Evolutionary conservation across 441 rosid species (phyloP), one percentile per base, ranked within the genome.

Genomic region (Populus hybrid): DNA sequence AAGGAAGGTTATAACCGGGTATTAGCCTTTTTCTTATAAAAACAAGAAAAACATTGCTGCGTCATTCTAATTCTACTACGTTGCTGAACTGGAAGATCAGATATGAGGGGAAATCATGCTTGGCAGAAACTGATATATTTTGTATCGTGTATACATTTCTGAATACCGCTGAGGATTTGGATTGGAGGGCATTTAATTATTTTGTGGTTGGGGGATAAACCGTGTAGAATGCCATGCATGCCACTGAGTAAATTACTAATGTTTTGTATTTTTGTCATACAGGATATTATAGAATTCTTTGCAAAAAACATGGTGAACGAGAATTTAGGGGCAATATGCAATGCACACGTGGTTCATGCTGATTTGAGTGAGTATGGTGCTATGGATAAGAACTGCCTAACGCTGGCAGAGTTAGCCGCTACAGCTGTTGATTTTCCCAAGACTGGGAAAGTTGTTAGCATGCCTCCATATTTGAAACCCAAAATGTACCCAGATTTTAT

Each of bases 381-480:
- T 74, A 72, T 81, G 79, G 94, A 92, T 70, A 88, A 89, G 77
- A 91, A 88, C 10, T 95, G 99, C 84, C 35, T 85, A 73, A 79
- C 45, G 16, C 89, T 95, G 4, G 98, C 98, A 26, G 89, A 90
- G 87, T 83, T 93, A 68, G 98, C 99, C n/a, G 98, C 99, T 76
- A 91, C 89, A 28, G 97, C 99, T 72, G 97, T 95, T 74, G 97
- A 93, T 84, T 90, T 88, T 78, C 97, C 98, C 11, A 95, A 93
- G 88, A 95, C 98, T 9, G 98, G 98, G 82, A 93, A 88, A 82
- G 42, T 90, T 6, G 99, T 92, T 36, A 33, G 80, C 11, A 89
- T 95, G 97, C 99, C 97, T 24, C 28, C 68, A 33, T 72, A 84
- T 64, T 79, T 95, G 75, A 95, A 87, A 82, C 99, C 98, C 2